Evolutionary conservation across 2,329 filamentous ascomycete species (phyloP), one percentile per base, ranked within the genome.

Genomic region (Remersonia thermophila): DNA sequence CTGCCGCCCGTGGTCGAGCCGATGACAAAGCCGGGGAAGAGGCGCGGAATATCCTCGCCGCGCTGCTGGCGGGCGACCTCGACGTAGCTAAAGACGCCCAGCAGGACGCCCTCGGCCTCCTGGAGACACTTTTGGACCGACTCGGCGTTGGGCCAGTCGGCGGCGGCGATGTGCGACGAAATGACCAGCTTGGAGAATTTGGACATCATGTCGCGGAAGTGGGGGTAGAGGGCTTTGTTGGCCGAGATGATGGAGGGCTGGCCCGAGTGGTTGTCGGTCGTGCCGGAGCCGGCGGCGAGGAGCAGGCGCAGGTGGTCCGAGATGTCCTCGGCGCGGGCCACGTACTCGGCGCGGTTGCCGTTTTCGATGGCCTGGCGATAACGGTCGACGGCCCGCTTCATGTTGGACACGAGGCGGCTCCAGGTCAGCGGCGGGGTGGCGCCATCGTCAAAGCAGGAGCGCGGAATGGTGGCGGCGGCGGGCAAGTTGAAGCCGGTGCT

Each of bases 151-250:
- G 89, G 87, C 76, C 86, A 96, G 61, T 98, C 91, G 25, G 89
- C 84, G 5, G 89, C 86, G 27, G 91, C 91, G 55, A 98, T 95
- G 55, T 98, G 91, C 11, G 91, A 96, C 3, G 91, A 98, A 33
- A 98, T 79, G 30, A 98, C 91, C 8, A 98, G 69, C 58, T 98
- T 98, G n/a, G 91, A 96, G 57, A 98, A 98, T 51, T 93, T 87
- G 30, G 91, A 96, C 91, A 98, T 98, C 79, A 96, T 96, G 55
- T 96, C 91, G 36, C 91, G 73, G 61, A 98, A 98, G 59, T 96
- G 87, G 16, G 91, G 91, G 54, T 96, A 96, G 12, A 98, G 66
- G 0, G 86, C 83, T 58, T 96, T 96, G 66, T 98, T 98, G 4
- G 85, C 93, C 6, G 87, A 95, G 41, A 98, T 98, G 51, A 98